Evolutionary conservation across 2,329 filamentous ascomycete species (phyloP).

Genomic region (Karstenula rhodostoma): DNA sequence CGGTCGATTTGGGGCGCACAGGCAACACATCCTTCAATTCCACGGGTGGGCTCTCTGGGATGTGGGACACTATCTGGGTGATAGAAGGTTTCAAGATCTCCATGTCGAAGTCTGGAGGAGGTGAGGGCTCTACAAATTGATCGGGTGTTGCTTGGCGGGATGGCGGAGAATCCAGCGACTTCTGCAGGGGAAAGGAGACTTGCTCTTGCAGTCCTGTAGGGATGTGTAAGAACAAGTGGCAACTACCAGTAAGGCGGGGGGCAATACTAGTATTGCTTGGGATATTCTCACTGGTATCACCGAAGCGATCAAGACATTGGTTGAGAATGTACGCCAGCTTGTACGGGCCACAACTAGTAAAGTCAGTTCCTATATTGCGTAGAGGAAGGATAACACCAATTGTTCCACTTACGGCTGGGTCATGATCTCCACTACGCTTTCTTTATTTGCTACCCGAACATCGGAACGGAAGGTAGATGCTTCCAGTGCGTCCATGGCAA

Average conservation of each 20-base stretch:
- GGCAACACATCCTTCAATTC: constrained; percentile 3
- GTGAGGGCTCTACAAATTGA: background rate
- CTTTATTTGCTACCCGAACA: constrained; percentile 35
- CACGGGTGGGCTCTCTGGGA: background rate
- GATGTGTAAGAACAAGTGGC: background rate
- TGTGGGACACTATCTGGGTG: background rate
- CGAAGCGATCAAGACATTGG: constrained; percentile 39
- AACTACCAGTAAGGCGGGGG: background rate
- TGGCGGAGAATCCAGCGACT: background rate
- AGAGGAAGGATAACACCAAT: background rate
- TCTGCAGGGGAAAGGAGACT: background rate
- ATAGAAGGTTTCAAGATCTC: background rate
- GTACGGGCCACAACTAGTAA: constrained; percentile 39
- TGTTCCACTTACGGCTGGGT: constrained; percentile 41
- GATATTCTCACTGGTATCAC: constrained; percentile 10
- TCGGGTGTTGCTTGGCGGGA: background rate
- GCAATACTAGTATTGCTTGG: background rate
- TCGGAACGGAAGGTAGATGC: constrained; percentile 44
- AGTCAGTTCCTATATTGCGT: constrained; percentile 7
- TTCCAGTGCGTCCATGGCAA: constrained; percentile 44
- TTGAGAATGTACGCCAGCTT: constrained; percentile 43
- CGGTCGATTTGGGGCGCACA: background rate
- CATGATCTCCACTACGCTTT: constrained; percentile 45
- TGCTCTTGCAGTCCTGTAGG: background rate
- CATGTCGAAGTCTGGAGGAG: background rate